Base-by-base conservation (phyloP, 129 eudicot species). In the Glebionis coronaria region DNA sequence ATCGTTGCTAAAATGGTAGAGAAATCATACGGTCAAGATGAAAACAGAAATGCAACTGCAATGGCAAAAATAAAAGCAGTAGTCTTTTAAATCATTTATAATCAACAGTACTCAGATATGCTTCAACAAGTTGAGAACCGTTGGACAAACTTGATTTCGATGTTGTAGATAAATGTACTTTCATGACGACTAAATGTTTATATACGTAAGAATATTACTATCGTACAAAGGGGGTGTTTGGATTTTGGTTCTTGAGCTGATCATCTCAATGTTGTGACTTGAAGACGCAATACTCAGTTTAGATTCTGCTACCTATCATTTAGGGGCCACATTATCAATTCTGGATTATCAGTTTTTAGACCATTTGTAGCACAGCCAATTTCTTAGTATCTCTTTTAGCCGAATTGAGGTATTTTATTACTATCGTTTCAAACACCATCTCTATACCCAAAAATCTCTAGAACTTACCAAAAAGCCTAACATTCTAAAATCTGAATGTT, bases 1-100 rank as follows among this genome's bases (percentile, higher is more conserved):
- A 44, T 28, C 20, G 20, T 13, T 56, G 16, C 8, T 25, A 25
- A 49, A 50, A 23, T 61, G 68, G 51, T 47, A 20, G 68, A 47
- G 38, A 71, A 71, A 31, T 67, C 13, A 28, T 27, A 31, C n/a
- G 14, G 45, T 68, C 51, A 35, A 31, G 35, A 28, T 13, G 60
- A 50, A 29, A 15, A 9, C 51, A 40, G 5, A 49, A 31, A 53
- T 35, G 51, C 14, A 58, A 61, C 15, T 35, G 29, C 16, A 28
- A 12, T 23, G 6, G 9, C 4, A 21, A 40, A 44, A 38, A 21
- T 15, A 9, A 8, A 4, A 40, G 20, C 45, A 25, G n/a, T 49
- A 14, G 3, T 49, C 16, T 14, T 49, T 49, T 10, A 49, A 14
- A 49, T 49, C 54, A 49, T 12, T 15, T 14, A 12, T 49, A 35